Evolutionary conservation across 352 stramenopile genomes (phyloP), one percentile per base, ranked within the genome.

Genomic region (Pythium utonaiense): DNA sequence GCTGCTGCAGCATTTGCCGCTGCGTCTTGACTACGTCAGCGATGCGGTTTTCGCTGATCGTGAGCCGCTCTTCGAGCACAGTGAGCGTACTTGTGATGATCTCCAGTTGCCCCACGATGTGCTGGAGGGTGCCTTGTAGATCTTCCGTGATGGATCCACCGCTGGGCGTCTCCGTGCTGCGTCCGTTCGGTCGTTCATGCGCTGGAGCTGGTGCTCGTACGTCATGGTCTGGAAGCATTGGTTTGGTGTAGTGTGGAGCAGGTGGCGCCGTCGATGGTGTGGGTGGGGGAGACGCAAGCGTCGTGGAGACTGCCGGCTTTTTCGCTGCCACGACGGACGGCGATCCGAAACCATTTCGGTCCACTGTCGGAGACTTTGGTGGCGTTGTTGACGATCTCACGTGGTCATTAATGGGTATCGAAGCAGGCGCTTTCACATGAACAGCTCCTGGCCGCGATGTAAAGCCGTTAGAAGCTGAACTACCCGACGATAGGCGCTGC

Each of bases 51-150:
- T 97, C 89, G 38, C 74, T 91, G 42, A 93, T 78, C 10, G 80
- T 91, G 22, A 97, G 78, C 28, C 89, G 75, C 56, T 96, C 79
- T 62, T 97, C 89, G 0, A 97, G 60, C 19, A 95, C 75, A 6
- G 72, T 82, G 6, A 97, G 69, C 30, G 89, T 97, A 19, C 72
- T 72, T 0, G 89, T 97, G 60, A 96, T 83, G 62, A 95, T 92
- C 63, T 96, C 88, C 25, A 97, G 63, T 60, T 97, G 89, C 0
- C 85, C 88, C 9, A 96, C 74, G 62, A 97, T 95, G 62, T 97
- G 89, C 52, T 97, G 83, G 34, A 96, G 72, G 21, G 88, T 93
- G 42, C 70, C 63, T 0, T 73, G 66, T 44, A 83, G 80, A 40
- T 74, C 73, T 28, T 67, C 68, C 62, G 49, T 69, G 45, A 58